phyloP scores from a whole-genome alignment of 768 basidiomycete species.

The Suillus luteus region DNA sequence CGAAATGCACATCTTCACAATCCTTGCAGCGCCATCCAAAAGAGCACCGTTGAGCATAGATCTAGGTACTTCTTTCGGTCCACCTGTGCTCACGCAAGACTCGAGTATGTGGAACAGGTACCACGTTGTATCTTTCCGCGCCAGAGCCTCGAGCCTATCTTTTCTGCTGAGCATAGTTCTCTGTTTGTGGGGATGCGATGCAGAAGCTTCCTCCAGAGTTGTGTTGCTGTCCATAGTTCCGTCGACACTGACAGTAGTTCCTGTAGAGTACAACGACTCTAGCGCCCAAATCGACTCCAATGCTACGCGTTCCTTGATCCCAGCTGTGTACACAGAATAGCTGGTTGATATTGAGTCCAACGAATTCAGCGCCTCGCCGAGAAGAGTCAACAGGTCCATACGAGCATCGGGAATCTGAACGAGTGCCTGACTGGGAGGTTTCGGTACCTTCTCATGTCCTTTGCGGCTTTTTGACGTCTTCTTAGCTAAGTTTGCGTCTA shows the following conservation, averaged over 20 bases:
- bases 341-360: slow-evolving; percentile 19
- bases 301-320: slow-evolving; percentile 27
- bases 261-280: slow-evolving; percentile 22
- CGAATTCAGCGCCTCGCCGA: slow-evolving; percentile 23
- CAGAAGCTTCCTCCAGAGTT: not conserved
- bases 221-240: slow-evolving; percentile 7
- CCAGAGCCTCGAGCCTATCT: slow-evolving; percentile 27
- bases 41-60: slow-evolving; percentile 20
- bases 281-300: slow-evolving; percentile 32
- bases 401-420: slow-evolving; percentile 18
- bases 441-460: slow-evolving; percentile 1
- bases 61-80: not conserved
- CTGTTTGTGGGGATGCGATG: not conserved
- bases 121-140: slow-evolving; percentile 30
- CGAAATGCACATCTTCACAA: slow-evolving; percentile 17
- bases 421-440: not conserved
- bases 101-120: slow-evolving; percentile 29
- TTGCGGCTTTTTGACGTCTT: slow-evolving; percentile 2
- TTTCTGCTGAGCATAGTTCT: slow-evolving; percentile 16
- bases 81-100: slow-evolving; percentile 17
- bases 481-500: not conserved
- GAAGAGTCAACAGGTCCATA: slow-evolving; percentile 26
- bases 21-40: slow-evolving; percentile 26
- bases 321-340: not conserved
- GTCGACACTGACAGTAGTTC: not conserved